These are phyloP conservation scores for Pythium apleroticum DNA, from an alignment of 352 stramenopile genomes.

Conservation along the genomic window DNA sequence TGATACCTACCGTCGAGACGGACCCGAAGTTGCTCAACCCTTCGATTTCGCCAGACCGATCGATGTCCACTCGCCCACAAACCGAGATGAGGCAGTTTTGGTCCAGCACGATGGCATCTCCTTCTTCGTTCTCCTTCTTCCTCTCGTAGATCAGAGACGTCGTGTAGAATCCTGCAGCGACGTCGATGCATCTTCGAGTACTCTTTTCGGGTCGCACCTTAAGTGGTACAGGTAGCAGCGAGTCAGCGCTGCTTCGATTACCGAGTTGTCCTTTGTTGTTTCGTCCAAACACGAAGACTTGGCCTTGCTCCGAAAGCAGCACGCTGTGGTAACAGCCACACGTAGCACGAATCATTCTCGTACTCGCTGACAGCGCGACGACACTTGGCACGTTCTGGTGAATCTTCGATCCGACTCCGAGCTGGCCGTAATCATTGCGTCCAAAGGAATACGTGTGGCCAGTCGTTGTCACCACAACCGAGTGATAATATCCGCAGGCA, in stretches of 20 bases:
- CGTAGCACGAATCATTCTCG: slow-evolving; percentile 66
- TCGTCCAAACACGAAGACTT: slow-evolving; percentile 82
- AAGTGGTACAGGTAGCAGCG: slow-evolving; percentile 73
- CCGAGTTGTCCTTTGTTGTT: slow-evolving; percentile 91
- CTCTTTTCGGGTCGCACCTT: slow-evolving; percentile 86
- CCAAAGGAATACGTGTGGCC: slow-evolving; percentile 80
- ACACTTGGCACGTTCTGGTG: slow-evolving; percentile 77
- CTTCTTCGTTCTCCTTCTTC: slow-evolving; percentile 82
- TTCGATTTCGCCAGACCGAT: slow-evolving; percentile 83
- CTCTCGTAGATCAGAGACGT: slow-evolving; percentile 84
- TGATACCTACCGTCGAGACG: slow-evolving; percentile 73
- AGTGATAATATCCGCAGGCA: slow-evolving; percentile 87
- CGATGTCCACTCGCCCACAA: slow-evolving; percentile 85
- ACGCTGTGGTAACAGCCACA: slow-evolving; percentile 89
- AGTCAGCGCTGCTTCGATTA: slow-evolving; percentile 81
- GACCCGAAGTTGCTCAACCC: slow-evolving; percentile 89
- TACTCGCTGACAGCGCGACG: slow-evolving; percentile 67
- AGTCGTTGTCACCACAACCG: slow-evolving; percentile 61
- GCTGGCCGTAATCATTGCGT: slow-evolving; percentile 86
- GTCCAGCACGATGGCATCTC: slow-evolving; percentile 53
- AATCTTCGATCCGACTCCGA: slow-evolving; percentile 83
- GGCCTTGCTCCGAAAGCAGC: slow-evolving; percentile 76
- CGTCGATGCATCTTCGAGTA: slow-evolving; percentile 68
- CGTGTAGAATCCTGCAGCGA: slow-evolving; percentile 87
- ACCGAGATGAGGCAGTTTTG: slow-evolving; percentile 66